phyloP scores from a whole-genome alignment of 2,329 filamentous ascomycete genomes.

The Clarireedia monteithiana region DNA sequence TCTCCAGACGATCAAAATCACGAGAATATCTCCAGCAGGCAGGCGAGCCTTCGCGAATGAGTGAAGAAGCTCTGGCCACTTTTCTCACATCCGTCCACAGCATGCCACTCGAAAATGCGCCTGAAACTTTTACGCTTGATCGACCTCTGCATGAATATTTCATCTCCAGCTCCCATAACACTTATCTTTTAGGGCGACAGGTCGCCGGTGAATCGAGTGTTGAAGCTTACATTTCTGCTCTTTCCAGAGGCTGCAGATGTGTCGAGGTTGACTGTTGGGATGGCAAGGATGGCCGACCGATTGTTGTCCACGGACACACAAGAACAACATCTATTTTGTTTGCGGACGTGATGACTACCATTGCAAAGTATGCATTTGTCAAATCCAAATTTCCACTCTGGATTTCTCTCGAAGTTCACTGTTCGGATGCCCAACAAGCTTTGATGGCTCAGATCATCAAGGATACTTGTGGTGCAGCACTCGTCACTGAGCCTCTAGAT shows the following conservation, averaged over 20 bases:
- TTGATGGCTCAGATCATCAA: slow-evolving; percentile 88
- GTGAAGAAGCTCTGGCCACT: slow-evolving; percentile 66
- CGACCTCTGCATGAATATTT: slow-evolving; percentile 93
- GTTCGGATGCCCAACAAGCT: slow-evolving; percentile 71
- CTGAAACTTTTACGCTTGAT: slow-evolving; percentile 59
- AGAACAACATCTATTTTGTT: slow-evolving; percentile 86
- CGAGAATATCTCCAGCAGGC: slow-evolving; percentile 35
- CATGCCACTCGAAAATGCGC: slow-evolving; percentile 53
- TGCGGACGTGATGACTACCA: slow-evolving; percentile 82
- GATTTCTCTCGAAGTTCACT: slow-evolving; percentile 94
- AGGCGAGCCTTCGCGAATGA: slow-evolving; percentile 55
- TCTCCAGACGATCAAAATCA: slow-evolving; percentile 50
- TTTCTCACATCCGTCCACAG: slow-evolving; percentile 73
- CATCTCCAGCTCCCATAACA: slow-evolving; percentile 98
- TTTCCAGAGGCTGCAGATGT: slow-evolving; percentile 85
- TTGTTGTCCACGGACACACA: slow-evolving; percentile 86
- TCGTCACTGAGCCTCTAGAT: slow-evolving; percentile 70
- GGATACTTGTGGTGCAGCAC: slow-evolving; percentile 69
- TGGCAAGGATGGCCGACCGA: slow-evolving; percentile 69
- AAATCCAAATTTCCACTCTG: slow-evolving; percentile 84
- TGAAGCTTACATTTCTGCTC: slow-evolving; percentile 85
- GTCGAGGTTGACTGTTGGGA: slow-evolving; percentile 99
- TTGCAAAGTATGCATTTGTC: slow-evolving; percentile 89
- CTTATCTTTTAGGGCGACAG: slow-evolving; percentile 87
- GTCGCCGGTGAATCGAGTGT: slow-evolving; percentile 85